Evolutionary conservation across 495 filamentous ascomycete species (phyloP), one percentile per base, ranked within the genome.

Genomic region (Penicillium manginii): DNA sequence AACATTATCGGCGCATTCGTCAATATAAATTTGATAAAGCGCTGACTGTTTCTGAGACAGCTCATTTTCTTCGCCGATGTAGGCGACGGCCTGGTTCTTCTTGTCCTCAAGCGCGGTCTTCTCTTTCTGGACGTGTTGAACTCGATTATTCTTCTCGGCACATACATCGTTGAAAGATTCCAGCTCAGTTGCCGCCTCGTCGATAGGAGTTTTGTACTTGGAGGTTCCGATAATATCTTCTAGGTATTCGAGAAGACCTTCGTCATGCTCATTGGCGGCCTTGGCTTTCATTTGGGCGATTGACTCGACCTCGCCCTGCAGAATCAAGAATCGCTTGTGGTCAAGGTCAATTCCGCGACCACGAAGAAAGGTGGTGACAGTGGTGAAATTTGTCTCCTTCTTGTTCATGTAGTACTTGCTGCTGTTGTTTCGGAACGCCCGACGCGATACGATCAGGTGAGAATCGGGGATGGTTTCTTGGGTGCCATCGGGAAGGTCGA

Each of bases 211-310:
- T 74, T 98, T 98, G 76, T 98, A 98, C 67, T 96, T 96, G 14
- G 92, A 97, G 0, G 94, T 98, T 52, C 94, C 94, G 59, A 98
- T 97, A 63, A 98, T 98, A 70, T 98, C 94, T 68, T 98, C 94
- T 1, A 98, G 85, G 63, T 98, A 98, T 71, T 98, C 94, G 22
- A 98, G 80, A 23, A 98, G 83, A 17, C 94, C 94, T 67, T 98
- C 94, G 63, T 98, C 94, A 62, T 97, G 92, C 64, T 98, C 94
- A 59, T 90, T 91, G 21, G 81, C 87, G 3, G 96, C 94, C 72
- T 98, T 98, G 1, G 94, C 83, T 73, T 98, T 98, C 94, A 98
- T 98, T 76, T 98, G 94, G 23, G 94, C 93, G 64, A 98, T 98
- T 0, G 92, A 97, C 69, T 98, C 94, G 56, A 98, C 94, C 72